Percentiles rank a stretch among this genome's conserved stretches.
phyloP scores from a whole-genome alignment of 2,329 filamentous ascomycete genomes.

The Paracorniculantispora psalliotae region DNA sequence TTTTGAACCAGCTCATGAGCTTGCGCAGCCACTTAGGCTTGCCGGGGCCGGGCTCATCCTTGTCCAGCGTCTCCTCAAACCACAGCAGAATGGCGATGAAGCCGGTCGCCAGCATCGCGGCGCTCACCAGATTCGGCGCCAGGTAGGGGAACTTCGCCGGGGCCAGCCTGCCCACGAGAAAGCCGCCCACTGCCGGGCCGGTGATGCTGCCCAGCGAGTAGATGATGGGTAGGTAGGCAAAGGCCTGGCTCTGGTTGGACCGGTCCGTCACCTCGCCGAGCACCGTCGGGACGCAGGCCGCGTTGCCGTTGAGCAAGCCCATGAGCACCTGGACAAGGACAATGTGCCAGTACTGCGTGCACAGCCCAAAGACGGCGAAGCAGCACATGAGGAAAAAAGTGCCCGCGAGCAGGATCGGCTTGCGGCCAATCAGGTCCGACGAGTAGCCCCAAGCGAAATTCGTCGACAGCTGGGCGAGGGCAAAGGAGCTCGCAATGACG shows the following conservation, averaged over 20 bases:
- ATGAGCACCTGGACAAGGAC: constrained; percentile 82
- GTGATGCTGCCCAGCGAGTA: constrained; percentile 93
- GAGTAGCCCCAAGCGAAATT: constrained; percentile 63
- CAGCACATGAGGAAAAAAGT: constrained; percentile 77
- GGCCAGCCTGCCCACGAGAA: constrained; percentile 64
- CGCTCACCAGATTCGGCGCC: constrained; percentile 74
- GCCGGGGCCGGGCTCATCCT: constrained; percentile 25
- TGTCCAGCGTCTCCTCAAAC: constrained; percentile 70
- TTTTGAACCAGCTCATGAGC: constrained; percentile 23
- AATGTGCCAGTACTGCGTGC: constrained; percentile 75
- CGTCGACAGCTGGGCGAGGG: constrained; percentile 84
- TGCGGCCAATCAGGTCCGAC: constrained; percentile 64
- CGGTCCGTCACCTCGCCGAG: constrained; percentile 92
- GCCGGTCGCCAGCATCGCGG: constrained; percentile 65
- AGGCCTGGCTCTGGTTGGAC: constrained; percentile 88
- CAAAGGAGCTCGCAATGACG: constrained; percentile 83
- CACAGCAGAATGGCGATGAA: constrained; percentile 71
- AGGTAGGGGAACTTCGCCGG: constrained; percentile 72
- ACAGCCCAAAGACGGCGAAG: constrained; percentile 85
- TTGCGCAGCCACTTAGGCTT: constrained; percentile 30
- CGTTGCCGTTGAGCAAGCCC: constrained; percentile 92
- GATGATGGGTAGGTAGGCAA: constrained; percentile 92
- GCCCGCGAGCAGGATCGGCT: constrained; percentile 70
- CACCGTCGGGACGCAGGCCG: constrained; percentile 88
- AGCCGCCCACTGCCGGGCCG: constrained; percentile 82